Evolutionary conservation across 2,329 filamentous ascomycete genomes (phyloP).

Genomic region (Mycosphaerella sp.): DNA sequence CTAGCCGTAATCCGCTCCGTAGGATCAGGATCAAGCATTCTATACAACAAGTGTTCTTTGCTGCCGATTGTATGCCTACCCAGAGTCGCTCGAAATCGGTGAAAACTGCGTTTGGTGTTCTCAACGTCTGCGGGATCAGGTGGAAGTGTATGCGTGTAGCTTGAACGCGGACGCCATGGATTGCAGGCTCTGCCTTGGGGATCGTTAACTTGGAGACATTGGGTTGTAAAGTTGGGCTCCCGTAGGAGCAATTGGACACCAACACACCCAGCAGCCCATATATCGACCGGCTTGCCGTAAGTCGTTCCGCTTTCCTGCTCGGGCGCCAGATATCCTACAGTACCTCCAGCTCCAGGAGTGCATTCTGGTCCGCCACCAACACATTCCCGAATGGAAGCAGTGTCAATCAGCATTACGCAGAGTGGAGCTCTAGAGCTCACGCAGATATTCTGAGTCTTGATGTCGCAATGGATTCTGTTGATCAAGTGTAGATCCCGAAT

Average conservation of each 20-base stretch:
- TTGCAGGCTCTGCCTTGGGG: not conserved
- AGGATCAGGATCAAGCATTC: conserved; percentile 2
- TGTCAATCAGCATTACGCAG: conserved; percentile 2
- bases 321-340: conserved; percentile 5
- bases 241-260: conserved; percentile 2
- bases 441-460: conserved; percentile 6
- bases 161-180: conserved; percentile 2
- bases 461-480: conserved; percentile 3
- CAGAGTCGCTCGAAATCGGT: not conserved
- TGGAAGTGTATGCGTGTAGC: not conserved
- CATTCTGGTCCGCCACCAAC: not conserved
- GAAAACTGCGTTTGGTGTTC: not conserved
- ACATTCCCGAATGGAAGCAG: conserved; percentile 3
- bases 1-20: conserved; percentile 1
- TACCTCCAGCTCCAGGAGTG: conserved; percentile 1
- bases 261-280: conserved; percentile 6
- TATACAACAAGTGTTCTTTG: not conserved
- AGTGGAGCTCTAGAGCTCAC: not conserved
- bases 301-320: conserved; percentile 2
- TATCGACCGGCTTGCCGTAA: conserved; percentile 3
- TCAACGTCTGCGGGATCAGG: not conserved
- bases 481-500: conserved; percentile 4
- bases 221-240: not conserved
- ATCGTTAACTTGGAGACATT: not conserved
- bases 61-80: not conserved